Base-by-base conservation (phyloP, 495 filamentous ascomycete species). In the Chaetomium tenue region DNA sequence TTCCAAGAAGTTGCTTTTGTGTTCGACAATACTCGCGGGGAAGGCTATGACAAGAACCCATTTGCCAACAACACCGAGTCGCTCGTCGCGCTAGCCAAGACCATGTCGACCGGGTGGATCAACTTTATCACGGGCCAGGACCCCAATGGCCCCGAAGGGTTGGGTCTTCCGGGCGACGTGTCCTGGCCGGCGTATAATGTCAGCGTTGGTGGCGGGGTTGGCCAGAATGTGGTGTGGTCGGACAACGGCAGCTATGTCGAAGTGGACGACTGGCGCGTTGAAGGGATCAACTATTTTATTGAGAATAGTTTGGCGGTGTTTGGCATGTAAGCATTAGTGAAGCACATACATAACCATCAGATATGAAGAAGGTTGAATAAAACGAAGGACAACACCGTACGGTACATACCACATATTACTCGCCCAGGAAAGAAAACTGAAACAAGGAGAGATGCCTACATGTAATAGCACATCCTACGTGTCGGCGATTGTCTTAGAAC, bases 121-220 rank as follows among this genome's bases (percentile, higher is more conserved):
- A 56, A 56, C 53, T 56, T 56, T 33, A 23, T 56, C 33, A 56
- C 53, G n/a, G 20, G 53, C 30, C 33, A 56, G 33, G 53, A 56
- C 33, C 53, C 53, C n/a, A 56, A 56, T 33, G 53, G 53, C 18
- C 26, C 26, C 12, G 26, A 56, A 7, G 53, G 53, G 9, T 18
- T 56, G 20, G 33, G 33, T n/a, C 33, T 56, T 12, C 53, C 30
- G n/a, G 53, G 33, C 33, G 53, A 26, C 0, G 33, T 11, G 30
- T 12, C 33, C 6, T 56, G 53, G 53, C 53, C 53, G 5, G n/a
- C 22, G 53, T 56, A 56, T 16, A 40, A 56, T 56, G 53, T 26
- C 11, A 56, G 30, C 53, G 33, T 16, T 5, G 53, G 53, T 16
- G 53, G 53, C 18, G 53, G 53, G 12, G 53, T 56, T n/a, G 53